Conservation (phyloP, 176 grass and related monocot genomes). For the Saccharum spontaneum region DNA sequence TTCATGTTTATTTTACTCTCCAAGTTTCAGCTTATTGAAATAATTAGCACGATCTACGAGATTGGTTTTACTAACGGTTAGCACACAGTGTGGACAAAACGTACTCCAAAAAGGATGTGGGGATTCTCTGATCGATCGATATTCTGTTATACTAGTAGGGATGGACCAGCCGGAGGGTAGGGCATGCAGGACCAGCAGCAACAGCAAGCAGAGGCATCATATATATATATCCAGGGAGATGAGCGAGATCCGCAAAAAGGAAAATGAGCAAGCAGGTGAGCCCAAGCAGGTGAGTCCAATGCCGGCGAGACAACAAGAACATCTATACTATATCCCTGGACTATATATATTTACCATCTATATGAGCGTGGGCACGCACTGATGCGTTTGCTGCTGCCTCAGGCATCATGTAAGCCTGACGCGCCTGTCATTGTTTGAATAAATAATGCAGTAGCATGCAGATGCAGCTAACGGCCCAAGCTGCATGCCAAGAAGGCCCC, state of each 20-base stretch:
- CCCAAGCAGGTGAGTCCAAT: constrained; percentile 35
- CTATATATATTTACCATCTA: not conserved
- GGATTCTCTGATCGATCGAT: constrained; percentile 15
- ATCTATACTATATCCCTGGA: not conserved
- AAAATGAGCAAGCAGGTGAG: constrained; percentile 25
- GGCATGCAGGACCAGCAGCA: not conserved
- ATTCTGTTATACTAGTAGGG: not conserved
- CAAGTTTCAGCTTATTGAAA: not conserved
- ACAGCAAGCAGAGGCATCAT: not conserved
- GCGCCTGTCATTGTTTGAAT: not conserved
- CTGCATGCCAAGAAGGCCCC: not conserved
- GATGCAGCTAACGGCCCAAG: not conserved
- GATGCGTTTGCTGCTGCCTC: not conserved
- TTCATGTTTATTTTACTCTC: not conserved
- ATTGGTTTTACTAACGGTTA: constrained; percentile 11
- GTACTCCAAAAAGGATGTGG: not conserved
- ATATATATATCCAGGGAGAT: not conserved
- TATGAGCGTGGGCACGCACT: not conserved
- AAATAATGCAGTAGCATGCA: not conserved
- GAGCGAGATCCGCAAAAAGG: not conserved
- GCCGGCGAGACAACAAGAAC: constrained; percentile 32
- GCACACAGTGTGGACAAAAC: not conserved
- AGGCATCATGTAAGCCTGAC: not conserved
- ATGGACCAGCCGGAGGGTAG: not conserved
- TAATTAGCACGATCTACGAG: not conserved